Base-by-base conservation (phyloP, 176 grass and related monocot genomes). In the Eleusine coracana region DNA sequence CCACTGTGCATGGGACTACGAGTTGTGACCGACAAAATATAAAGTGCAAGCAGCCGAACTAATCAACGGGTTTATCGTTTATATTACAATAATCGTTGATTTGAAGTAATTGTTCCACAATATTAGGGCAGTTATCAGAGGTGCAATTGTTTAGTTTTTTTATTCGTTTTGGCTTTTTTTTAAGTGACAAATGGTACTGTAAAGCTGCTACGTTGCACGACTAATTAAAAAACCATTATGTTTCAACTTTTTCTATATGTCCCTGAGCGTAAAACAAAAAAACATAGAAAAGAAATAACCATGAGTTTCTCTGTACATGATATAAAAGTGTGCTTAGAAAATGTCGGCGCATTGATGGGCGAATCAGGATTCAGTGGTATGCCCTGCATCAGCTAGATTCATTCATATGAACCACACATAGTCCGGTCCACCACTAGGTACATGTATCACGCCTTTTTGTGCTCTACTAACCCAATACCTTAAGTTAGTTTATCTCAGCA, bases 381-480 rank as follows among this genome's bases (percentile, higher is more conserved):
- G 23, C 68, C 58, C 16, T 20, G 23, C n/a, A n/a, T n/a, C n/a
- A 69, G 59, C 77, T 37, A 14, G 61, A 4, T 31, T 73, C 45
- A 14, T 15, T 73, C 59, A 38, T 48, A 23, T 80, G 15, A 20
- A 11, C 49, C 51, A 61, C 59, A 68, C 34, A 60, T 45, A 34
- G 23, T 74, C 58, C 66, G 77, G 70, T 60, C 77, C 70, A 68
- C 77, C 77, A 80, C 69, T 79, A 54, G 3, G 6, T 34, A 5
- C 49, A 40, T 55, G 39, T 25, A 17, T 6, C 2, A 49, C 55
- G 13, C 62, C 50, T 81, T 60, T 80, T 9, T 81, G 71, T 82
- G 59, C 54, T 71, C 66, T 78, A 71, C 66, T 85, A 78, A 78
- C 83, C 66, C 66, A 81, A 41, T 27, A 75, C 39, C 18, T 27